Percentiles rank a stretch among this genome's conserved stretches.
Evolutionary conservation across 2,329 filamentous ascomycete genomes (phyloP).

Genomic region (Talaromyces pinophilus): DNA sequence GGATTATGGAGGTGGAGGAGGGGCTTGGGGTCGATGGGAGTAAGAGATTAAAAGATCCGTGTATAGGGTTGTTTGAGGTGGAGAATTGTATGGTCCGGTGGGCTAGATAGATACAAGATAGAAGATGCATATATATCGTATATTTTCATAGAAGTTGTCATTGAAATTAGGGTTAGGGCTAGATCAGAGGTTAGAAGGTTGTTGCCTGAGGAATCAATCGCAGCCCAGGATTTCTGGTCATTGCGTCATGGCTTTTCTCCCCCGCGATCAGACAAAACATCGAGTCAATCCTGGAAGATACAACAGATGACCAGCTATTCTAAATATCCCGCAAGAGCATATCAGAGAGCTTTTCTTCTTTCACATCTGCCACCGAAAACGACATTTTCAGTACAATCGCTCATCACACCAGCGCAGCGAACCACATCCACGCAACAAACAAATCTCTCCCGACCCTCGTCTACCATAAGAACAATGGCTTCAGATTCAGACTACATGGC

Average conservation of each 20-base stretch:
- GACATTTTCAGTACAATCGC: background rate
- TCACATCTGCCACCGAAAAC: background rate
- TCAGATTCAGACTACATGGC: conserved; percentile 80
- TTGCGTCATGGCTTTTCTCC: conserved; percentile 13
- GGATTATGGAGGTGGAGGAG: conserved; percentile 4
- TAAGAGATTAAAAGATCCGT: background rate
- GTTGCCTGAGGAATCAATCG: conserved; percentile 5
- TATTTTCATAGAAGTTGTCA: background rate
- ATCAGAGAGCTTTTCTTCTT: background rate
- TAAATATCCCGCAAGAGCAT: background rate
- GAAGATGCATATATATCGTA: background rate
- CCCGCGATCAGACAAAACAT: conserved; percentile 1
- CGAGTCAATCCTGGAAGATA: background rate
- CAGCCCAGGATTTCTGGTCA: background rate
- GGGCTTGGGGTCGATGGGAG: conserved; percentile 1
- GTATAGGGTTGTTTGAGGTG: conserved; percentile 7
- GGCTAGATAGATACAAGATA: background rate
- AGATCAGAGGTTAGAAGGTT: background rate
- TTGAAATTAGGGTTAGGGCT: background rate
- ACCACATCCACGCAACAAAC: background rate
- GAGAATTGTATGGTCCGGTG: conserved; percentile 1
- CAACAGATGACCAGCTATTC: conserved; percentile 6
- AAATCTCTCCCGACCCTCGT: background rate
- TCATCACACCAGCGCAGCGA: background rate
- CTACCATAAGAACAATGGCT: conserved; percentile 38